Conservation (phyloP, 2,329 filamentous ascomycete genomes). For the Clonostachys rhizophaga region DNA sequence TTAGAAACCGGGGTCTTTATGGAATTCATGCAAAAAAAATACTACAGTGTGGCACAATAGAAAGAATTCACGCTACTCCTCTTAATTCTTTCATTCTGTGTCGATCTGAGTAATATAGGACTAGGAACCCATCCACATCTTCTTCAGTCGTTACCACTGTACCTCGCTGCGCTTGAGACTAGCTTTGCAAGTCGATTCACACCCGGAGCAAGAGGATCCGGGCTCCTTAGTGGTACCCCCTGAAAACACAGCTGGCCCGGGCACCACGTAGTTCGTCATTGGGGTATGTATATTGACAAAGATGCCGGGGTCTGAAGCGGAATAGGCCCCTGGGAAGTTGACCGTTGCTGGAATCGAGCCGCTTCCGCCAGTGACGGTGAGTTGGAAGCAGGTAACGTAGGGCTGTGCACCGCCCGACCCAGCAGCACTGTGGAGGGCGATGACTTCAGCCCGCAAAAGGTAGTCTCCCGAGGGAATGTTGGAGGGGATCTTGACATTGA, state of each 20-base stretch:
- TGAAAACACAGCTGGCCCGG: slow-evolving; percentile 33
- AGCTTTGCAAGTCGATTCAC: slow-evolving; percentile 1
- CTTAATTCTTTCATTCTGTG: too few species aligned
- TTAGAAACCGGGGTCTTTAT: too few species aligned
- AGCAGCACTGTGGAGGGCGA: slow-evolving; percentile 40
- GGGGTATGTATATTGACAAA: slow-evolving; percentile 23
- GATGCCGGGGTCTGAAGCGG: slow-evolving; percentile 11
- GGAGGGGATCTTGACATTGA: slow-evolving; percentile 35
- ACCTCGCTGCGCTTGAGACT: too few species aligned
- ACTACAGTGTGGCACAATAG: too few species aligned
- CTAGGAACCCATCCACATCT: too few species aligned
- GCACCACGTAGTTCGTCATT: slow-evolving; percentile 30
- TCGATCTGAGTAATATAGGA: too few species aligned
- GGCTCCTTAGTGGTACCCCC: slow-evolving; percentile 31
- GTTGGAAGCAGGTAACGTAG: slow-evolving; percentile 18
- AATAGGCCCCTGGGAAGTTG: slow-evolving; percentile 14
- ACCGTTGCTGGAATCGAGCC: slow-evolving; percentile 11
- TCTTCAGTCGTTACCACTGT: too few species aligned
- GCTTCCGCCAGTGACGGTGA: slow-evolving; percentile 15
- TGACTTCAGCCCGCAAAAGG: slow-evolving; percentile 47
- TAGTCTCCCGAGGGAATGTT: slow-evolving; percentile 45
- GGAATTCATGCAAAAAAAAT: too few species aligned
- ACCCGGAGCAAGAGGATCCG: slow-evolving; percentile 25
- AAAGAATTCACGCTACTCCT: too few species aligned
- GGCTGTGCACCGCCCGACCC: slow-evolving; percentile 30